phyloP scores from a whole-genome alignment of 495 filamentous ascomycete species.

The Hypoxylon subgilvum region DNA sequence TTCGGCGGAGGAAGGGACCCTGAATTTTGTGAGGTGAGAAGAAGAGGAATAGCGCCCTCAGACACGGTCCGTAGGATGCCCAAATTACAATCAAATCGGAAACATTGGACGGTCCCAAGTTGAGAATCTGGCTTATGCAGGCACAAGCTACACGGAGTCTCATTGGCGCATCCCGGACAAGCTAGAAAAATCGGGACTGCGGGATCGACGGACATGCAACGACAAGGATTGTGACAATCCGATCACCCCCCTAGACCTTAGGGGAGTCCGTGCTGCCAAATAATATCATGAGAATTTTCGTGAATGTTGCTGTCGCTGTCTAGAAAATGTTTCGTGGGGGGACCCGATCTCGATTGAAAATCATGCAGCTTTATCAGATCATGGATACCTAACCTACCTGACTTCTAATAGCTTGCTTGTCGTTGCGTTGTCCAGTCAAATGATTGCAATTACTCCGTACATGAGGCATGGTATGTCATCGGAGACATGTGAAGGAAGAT shows the following conservation, averaged over 20 bases:
- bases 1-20: conserved; percentile 14
- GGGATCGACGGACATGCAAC: conserved; percentile 40
- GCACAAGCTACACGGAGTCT: conserved; percentile 21
- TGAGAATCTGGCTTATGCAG: conserved; percentile 37
- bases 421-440: conserved; percentile 10
- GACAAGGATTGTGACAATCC: conserved; percentile 33
- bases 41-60: conserved; percentile 18
- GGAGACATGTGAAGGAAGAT: conserved; percentile 4
- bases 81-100: conserved; percentile 35
- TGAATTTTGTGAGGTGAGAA: conserved; percentile 26
- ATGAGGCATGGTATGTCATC: neutral
- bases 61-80: conserved; percentile 4
- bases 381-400: neutral
- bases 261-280: conserved; percentile 31
- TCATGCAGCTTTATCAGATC: neutral
- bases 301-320: conserved; percentile 24
- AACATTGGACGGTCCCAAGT: conserved; percentile 39
- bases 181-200: conserved; percentile 27
- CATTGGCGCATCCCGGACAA: conserved; percentile 25
- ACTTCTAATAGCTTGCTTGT: neutral
- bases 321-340: conserved; percentile 17
- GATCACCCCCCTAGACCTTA: conserved; percentile 26
- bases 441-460: neutral
- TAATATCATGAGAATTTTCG: conserved; percentile 27
- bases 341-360: neutral